phyloP scores from a whole-genome alignment of 1,284 basidiomycete species.

The Malassezia sympodialis region DNA sequence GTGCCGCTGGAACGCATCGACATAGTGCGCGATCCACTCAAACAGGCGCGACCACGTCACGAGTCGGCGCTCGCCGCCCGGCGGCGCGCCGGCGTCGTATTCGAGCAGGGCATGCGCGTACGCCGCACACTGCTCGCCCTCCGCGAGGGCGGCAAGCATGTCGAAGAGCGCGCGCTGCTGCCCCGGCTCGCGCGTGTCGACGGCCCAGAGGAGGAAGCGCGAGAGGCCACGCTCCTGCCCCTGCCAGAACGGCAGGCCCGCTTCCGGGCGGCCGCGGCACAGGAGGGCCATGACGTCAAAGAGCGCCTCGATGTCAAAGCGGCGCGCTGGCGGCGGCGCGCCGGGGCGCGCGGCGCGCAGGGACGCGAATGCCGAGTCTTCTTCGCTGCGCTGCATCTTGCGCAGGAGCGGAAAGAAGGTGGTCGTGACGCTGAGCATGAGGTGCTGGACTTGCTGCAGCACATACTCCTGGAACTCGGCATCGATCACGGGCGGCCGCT shows the following conservation, averaged over 20 bases:
- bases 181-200: slow-evolving; percentile 42
- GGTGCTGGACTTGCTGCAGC: slow-evolving; percentile 36
- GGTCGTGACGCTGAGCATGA: slow-evolving; percentile 27
- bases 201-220: slow-evolving; percentile 44
- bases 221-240: slow-evolving; percentile 50
- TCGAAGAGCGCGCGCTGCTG: slow-evolving; percentile 44
- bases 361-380: slow-evolving; percentile 41
- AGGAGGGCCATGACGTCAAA: slow-evolving; percentile 41
- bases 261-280: slow-evolving; percentile 33
- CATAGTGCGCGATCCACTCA: slow-evolving; percentile 45
- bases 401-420: slow-evolving; percentile 38
- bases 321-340: slow-evolving; percentile 18
- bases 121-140: slow-evolving; percentile 39
- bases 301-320: slow-evolving; percentile 46
- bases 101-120: slow-evolving; percentile 40
- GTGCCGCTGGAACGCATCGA: slow-evolving; percentile 30
- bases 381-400: slow-evolving; percentile 43
- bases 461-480: slow-evolving; percentile 41
- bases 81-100: slow-evolving; percentile 21
- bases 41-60: slow-evolving; percentile 43
- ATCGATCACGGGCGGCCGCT: slow-evolving; percentile 28
- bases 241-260: slow-evolving; percentile 39
- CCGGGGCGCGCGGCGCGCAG: slow-evolving; percentile 27
- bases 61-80: slow-evolving; percentile 29
- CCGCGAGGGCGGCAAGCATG: slow-evolving; percentile 41